Base-by-base conservation (phyloP, 805 yeast genomes). In the Gaillardinia entomophila region DNA sequence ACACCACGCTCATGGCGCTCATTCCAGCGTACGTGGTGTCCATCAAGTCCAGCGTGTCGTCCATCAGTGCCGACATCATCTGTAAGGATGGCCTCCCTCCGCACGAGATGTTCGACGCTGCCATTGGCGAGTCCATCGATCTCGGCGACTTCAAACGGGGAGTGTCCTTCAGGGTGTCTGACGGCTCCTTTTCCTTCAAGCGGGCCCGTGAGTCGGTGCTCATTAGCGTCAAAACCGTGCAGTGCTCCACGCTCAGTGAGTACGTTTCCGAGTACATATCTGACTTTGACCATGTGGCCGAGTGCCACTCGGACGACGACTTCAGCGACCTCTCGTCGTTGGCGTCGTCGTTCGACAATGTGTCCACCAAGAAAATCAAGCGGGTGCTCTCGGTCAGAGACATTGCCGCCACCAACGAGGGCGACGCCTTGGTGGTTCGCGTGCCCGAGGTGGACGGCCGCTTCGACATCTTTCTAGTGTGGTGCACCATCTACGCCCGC, bases 71-170 rank as follows among this genome's bases (percentile, higher is more conserved):
- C 2, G 61, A 60, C 28, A 49, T 66, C 3, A 49, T 60, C 11
- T 65, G 71, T 38, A 63, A 62, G 32, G 71, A 66, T 33, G 58
- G 58, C 6, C 45, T 66, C 12, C 72, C 72, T 1, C 47, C 53
- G 32, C 58, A 57, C 31, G 34, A 38, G 2, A 40, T 57, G 10
- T 40, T 30, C 19, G 60, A 58, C 28, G 47, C 49, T 5, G 34
- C 33, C 2, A 29, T 51, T 2, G 46, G 43, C 2, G 38, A 55
- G 16, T 51, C 58, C 5, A 39, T 60, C 16, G 62, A 66, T 34
- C 43, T 66, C 29, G 59, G 57, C 4, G 58, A 54, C 28, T 64
- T 49, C 40, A 58, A 55, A 29, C 41, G 71, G 34, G 72, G 72
- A 2, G 55, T 65, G 4, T 60, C 61, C 1, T 16, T 56, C 12